Evolutionary conservation across 2,329 filamentous ascomycete genomes (phyloP).

Genomic region (Hypoxylon sp.): DNA sequence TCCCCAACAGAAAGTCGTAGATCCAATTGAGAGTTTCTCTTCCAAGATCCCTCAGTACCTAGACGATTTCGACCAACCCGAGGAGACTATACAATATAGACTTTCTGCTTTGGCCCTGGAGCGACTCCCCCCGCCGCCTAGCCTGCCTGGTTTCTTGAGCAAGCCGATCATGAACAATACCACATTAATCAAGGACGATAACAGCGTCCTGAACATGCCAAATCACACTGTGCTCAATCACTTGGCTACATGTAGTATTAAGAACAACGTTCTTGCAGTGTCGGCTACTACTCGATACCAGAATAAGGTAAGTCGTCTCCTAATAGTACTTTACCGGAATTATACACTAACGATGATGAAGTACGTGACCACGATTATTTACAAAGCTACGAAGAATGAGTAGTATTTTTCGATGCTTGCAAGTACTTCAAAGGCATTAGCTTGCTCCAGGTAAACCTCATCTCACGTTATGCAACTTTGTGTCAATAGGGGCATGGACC

Average conservation of each 20-base stretch:
- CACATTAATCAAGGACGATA: slow-evolving; percentile 96
- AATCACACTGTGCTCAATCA: slow-evolving; percentile 98
- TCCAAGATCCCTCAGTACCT: slow-evolving; percentile 86
- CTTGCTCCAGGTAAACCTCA: slow-evolving; percentile 6
- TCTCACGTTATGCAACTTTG: slow-evolving; percentile 18
- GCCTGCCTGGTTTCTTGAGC: slow-evolving; percentile 88
- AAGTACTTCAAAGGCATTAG: slow-evolving; percentile 3
- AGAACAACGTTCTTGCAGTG: slow-evolving; percentile 93
- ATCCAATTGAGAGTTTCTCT: slow-evolving; percentile 74
- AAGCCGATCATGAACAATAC: slow-evolving; percentile 95
- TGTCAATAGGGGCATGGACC: slow-evolving; percentile 13
- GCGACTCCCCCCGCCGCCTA: slow-evolving; percentile 86
- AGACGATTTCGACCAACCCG: slow-evolving; percentile 86
- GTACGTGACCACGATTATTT: slow-evolving; percentile 98
- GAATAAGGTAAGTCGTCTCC: slow-evolving; percentile 77
- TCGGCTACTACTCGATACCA: slow-evolving; percentile 98
- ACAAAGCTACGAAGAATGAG: slow-evolving; percentile 84
- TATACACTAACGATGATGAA: slow-evolving; percentile 63
- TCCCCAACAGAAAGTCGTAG: slow-evolving; percentile 70
- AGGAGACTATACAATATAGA: slow-evolving; percentile 81
- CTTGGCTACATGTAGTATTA: slow-evolving; percentile 96
- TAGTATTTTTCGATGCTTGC: slow-evolving; percentile 25
- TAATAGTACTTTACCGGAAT: slow-evolving; percentile 45
- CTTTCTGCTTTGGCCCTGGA: slow-evolving; percentile 81
- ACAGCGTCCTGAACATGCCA: slow-evolving; percentile 95